These are phyloP conservation scores for Suillus tomentosus DNA, from an alignment of 768 basidiomycete species.

Conservation along the genomic window DNA sequence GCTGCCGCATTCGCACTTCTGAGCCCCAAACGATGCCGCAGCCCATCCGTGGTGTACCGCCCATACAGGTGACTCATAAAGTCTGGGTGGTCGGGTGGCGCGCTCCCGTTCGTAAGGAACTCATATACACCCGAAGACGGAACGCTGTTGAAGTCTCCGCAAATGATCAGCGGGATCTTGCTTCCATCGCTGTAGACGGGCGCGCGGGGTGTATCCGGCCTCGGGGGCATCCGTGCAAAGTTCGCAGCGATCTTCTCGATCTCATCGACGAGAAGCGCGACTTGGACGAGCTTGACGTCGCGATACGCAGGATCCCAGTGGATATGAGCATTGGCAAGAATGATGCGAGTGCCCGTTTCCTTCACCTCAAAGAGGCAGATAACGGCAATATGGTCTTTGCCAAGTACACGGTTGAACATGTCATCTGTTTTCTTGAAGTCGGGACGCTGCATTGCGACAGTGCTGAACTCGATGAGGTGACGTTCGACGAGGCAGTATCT, in stretches of 20 bases:
- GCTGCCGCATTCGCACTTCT: slow-evolving; percentile 78
- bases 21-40: slow-evolving; percentile 76
- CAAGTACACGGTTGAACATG: slow-evolving; percentile 98
- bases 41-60: slow-evolving; percentile 86
- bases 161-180: slow-evolving; percentile 89
- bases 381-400: slow-evolving; percentile 92
- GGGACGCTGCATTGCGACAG: slow-evolving; percentile 87
- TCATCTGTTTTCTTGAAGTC: slow-evolving; percentile 98
- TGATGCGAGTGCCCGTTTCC: slow-evolving; percentile 81
- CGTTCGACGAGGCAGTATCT: slow-evolving; percentile 94
- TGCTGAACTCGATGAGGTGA: slow-evolving; percentile 90
- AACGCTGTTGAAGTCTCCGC: slow-evolving; percentile 95
- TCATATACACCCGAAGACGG: slow-evolving; percentile 90
- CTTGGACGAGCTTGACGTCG: slow-evolving; percentile 97
- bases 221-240: slow-evolving; percentile 83
- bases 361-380: slow-evolving; percentile 85
- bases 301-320: slow-evolving; percentile 91
- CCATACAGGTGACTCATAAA: slow-evolving; percentile 93
- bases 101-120: slow-evolving; percentile 72
- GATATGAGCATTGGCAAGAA: slow-evolving; percentile 90
- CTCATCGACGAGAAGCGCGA: slow-evolving; percentile 90
- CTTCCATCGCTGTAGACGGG: slow-evolving; percentile 80
- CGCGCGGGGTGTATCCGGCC: slow-evolving; percentile 36
- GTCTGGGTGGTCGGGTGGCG: slow-evolving; percentile 80
- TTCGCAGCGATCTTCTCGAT: slow-evolving; percentile 84